These are phyloP conservation scores for Anaeromyces robustus DNA, from an alignment of 192 early-diverging fungal genomes.

Conservation along the genomic window DNA sequence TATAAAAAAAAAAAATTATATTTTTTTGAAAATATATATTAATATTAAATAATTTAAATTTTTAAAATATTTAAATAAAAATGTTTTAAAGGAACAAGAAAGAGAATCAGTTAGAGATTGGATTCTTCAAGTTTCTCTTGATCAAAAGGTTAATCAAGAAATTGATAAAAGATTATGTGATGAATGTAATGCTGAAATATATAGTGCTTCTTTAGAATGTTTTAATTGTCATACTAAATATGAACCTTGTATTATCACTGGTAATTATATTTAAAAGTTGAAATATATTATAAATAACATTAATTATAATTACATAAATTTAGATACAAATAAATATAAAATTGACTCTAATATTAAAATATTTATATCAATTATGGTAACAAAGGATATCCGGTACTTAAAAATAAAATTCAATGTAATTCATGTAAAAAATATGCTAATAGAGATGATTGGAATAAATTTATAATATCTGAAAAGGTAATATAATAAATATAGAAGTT, in stretches of 20 bases:
- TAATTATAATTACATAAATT: no score
- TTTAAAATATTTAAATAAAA: not conserved
- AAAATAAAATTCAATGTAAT: constrained; percentile 29
- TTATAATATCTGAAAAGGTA: constrained; percentile 34
- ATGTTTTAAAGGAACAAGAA: constrained; percentile 20
- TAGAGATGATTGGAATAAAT: constrained; percentile 53
- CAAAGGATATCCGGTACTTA: constrained; percentile 33
- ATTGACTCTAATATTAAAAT: constrained; percentile 1
- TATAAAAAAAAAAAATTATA: no score
- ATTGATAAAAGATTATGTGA: constrained; percentile 38
- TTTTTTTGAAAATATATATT: no score
- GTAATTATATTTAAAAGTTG: constrained; percentile 7
- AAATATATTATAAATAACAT: not conserved
- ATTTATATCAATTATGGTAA: not conserved
- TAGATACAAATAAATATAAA: no score
- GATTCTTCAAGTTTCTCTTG: constrained; percentile 45
- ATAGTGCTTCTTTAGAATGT: constrained; percentile 30
- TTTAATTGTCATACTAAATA: constrained; percentile 19
- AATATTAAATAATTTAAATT: no score
- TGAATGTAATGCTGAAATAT: constrained; percentile 29
- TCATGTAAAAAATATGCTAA: constrained; percentile 29
- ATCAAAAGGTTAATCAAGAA: constrained; percentile 40
- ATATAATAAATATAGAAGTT: not conserved
- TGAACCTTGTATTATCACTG: constrained; percentile 44
- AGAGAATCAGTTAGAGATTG: constrained; percentile 46